phyloP scores from a whole-genome alignment of 2,329 filamentous ascomycete genomes.

The Didymella pomorum region DNA sequence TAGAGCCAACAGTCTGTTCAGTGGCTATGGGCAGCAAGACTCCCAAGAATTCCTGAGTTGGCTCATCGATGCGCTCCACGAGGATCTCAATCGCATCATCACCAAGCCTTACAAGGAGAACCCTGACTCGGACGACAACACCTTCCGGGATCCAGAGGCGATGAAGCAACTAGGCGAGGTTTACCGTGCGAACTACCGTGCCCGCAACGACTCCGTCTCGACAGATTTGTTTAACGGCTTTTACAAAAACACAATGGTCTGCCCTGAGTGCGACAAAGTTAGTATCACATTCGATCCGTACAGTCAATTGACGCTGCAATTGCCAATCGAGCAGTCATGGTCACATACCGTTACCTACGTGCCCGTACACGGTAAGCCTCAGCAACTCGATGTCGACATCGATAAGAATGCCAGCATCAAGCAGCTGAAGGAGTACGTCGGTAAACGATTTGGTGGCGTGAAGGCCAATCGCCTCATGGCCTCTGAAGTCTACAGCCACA shows the following conservation, averaged over 20 bases:
- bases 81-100: slow-evolving; percentile 90
- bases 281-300: slow-evolving; percentile 99
- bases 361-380: slow-evolving; percentile 74
- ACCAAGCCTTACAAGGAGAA: slow-evolving; percentile 99
- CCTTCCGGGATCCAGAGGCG: slow-evolving; percentile 81
- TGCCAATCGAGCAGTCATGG: slow-evolving; percentile 88
- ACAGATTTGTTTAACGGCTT: slow-evolving; percentile 96
- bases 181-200: slow-evolving; percentile 91
- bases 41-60: slow-evolving; percentile 97
- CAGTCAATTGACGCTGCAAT: slow-evolving; percentile 88
- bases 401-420: slow-evolving; percentile 77
- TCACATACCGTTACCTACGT: slow-evolving; percentile 77
- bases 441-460: slow-evolving; percentile 62
- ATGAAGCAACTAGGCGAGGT: slow-evolving; percentile 85
- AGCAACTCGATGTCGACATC: slow-evolving; percentile 79
- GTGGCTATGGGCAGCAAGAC: slow-evolving; percentile 94
- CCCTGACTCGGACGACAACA: slow-evolving; percentile 96
- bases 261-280: slow-evolving; percentile 89
- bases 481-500: slow-evolving; percentile 81
- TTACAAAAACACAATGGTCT: slow-evolving; percentile 97
- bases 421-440: slow-evolving; percentile 69
- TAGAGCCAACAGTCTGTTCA: slow-evolving; percentile 82
- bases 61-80: slow-evolving; percentile 90
- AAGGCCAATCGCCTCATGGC: slow-evolving; percentile 72
- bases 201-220: slow-evolving; percentile 92